Conservation (phyloP, 2,329 filamentous ascomycete species). For the Stachybotrys elegans region DNA sequence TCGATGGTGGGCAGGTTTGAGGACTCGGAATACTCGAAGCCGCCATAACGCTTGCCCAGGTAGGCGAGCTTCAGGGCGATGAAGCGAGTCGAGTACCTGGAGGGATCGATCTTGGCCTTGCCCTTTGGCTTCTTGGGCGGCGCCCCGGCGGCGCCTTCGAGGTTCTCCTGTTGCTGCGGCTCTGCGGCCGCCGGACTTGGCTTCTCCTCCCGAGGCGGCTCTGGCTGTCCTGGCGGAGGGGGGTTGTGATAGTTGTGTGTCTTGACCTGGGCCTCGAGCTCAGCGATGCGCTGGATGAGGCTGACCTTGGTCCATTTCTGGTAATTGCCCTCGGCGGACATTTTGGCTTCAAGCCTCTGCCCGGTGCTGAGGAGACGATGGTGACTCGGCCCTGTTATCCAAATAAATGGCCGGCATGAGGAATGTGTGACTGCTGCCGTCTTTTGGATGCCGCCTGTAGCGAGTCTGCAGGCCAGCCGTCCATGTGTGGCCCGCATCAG, state of each 20-base stretch:
- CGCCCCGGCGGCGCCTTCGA: slow-evolving; percentile 7
- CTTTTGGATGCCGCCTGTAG: background rate
- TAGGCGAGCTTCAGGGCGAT: slow-evolving; percentile 95
- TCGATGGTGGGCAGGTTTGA: slow-evolving; percentile 78
- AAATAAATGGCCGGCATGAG: too few species aligned
- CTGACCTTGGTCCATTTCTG: slow-evolving; percentile 62
- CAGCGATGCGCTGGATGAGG: slow-evolving; percentile 62
- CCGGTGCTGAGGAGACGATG: too few species aligned
- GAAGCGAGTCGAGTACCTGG: slow-evolving; percentile 74
- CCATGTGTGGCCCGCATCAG: background rate
- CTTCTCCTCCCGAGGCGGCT: slow-evolving; percentile 16
- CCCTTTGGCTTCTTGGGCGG: slow-evolving; percentile 31
- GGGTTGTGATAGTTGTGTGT: slow-evolving; percentile 24
- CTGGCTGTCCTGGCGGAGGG: background rate
- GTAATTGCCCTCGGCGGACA: slow-evolving; percentile 43
- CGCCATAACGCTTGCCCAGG: slow-evolving; percentile 84
- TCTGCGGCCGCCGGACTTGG: slow-evolving; percentile 1
- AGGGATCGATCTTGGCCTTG: slow-evolving; percentile 64
- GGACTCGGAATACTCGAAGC: slow-evolving; percentile 79
- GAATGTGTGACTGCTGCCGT: background rate
- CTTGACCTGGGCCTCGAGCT: slow-evolving; percentile 62
- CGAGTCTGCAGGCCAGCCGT: background rate
- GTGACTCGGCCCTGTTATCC: too few species aligned
- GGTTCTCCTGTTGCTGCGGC: slow-evolving; percentile 3
- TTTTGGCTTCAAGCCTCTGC: slow-evolving; percentile 15